These are phyloP conservation scores for Pseudogymnoascus sp. DNA, from an alignment of 2,329 filamentous ascomycete species.

Conservation along the genomic window DNA sequence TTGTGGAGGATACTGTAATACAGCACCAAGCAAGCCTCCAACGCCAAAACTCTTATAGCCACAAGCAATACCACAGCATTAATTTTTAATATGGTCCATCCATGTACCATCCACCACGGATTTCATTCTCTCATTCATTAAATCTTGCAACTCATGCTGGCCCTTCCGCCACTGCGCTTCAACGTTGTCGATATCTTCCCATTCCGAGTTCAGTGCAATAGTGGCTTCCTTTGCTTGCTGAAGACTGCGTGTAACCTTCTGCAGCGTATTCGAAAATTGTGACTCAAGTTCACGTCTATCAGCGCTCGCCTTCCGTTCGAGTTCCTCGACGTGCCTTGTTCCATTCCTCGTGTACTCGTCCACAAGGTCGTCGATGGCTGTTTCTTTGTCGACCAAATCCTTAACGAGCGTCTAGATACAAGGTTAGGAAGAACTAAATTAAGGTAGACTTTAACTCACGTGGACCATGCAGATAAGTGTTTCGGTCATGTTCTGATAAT, in stretches of 20 bases:
- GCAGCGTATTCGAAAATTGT: slow-evolving; percentile 10
- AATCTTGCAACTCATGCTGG: slow-evolving; percentile 20
- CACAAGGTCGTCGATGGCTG: slow-evolving; percentile 23
- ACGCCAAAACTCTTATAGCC: not conserved
- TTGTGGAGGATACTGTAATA: not conserved
- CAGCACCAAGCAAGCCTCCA: not conserved
- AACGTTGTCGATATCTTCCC: slow-evolving; percentile 14
- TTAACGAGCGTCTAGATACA: slow-evolving; percentile 25
- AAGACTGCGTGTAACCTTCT: slow-evolving; percentile 13
- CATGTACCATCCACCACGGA: not conserved
- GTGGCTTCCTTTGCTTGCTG: slow-evolving; percentile 20
- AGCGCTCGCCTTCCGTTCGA: slow-evolving; percentile 16
- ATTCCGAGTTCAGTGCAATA: slow-evolving; percentile 16
- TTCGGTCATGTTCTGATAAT: slow-evolving; percentile 23
- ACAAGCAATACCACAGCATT: not conserved
- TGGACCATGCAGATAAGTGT: slow-evolving; percentile 26
- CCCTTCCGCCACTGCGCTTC: slow-evolving; percentile 23
- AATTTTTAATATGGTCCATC: not conserved
- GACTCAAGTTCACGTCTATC: slow-evolving; percentile 14
- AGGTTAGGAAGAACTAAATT: slow-evolving; percentile 17
- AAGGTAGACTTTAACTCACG: slow-evolving; percentile 18
- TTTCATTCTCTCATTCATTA: not conserved
- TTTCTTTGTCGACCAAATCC: slow-evolving; percentile 24
- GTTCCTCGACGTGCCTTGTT: slow-evolving; percentile 19
- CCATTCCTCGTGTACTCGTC: slow-evolving; percentile 26